These are phyloP conservation scores for Plantago major DNA, from an alignment of 257 asterid species.

Conservation along the genomic window DNA sequence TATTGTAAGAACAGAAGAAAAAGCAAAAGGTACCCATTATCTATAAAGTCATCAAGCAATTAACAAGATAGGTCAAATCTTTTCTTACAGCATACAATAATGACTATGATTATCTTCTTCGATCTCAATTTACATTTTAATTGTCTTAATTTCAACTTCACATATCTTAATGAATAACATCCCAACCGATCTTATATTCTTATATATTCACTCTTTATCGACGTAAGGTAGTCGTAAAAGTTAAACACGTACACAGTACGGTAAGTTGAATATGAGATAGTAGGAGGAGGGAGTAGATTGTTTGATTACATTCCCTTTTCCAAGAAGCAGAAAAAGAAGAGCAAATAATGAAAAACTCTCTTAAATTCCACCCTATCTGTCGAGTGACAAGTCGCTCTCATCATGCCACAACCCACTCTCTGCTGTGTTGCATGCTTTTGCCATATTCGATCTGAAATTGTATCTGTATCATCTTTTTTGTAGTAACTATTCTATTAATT, in stretches of 20 bases:
- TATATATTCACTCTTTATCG: too few relatives aligned
- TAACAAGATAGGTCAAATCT: slow-evolving; percentile 15
- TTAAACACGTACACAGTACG: too few relatives aligned
- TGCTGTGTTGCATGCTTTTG: background rate
- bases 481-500: slow-evolving; percentile 14
- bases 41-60: background rate
- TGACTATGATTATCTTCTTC: slow-evolving; percentile 11
- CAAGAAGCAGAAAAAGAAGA: slow-evolving; percentile 28
- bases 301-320: slow-evolving; percentile 44
- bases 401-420: slow-evolving; percentile 30
- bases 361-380: slow-evolving; percentile 35
- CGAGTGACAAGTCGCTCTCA: slow-evolving; percentile 75
- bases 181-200: too few relatives aligned
- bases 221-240: too few relatives aligned
- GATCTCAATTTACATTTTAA: too few relatives aligned
- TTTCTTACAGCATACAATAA: background rate
- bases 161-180: too few relatives aligned
- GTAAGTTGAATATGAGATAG: too few relatives aligned
- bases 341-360: slow-evolving; percentile 16
- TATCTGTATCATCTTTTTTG: slow-evolving; percentile 6
- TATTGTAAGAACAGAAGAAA: too few relatives aligned
- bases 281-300: too few relatives aligned
- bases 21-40: background rate
- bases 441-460: background rate
- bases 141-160: too few relatives aligned